These are phyloP conservation scores for Cystofilobasidium macerans DNA, from an alignment of 768 basidiomycete genomes.

Conservation along the genomic window DNA sequence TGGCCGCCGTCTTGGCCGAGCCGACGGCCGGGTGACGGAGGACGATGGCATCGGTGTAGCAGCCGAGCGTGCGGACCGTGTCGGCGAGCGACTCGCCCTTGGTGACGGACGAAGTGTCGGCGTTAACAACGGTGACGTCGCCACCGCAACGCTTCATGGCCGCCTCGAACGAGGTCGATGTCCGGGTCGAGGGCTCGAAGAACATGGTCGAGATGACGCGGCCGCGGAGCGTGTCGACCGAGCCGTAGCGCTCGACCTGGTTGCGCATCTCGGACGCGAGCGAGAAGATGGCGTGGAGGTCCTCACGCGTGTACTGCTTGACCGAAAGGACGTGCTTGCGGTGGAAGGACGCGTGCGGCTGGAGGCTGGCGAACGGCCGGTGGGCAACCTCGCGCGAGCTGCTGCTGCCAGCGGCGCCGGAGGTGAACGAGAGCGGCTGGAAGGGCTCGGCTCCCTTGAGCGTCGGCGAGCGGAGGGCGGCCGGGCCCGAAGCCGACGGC, in stretches of 20 bases:
- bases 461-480: conserved; percentile 28
- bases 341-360: conserved; percentile 76
- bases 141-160: conserved; percentile 99
- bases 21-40: conserved; percentile 90
- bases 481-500: conserved; percentile 22
- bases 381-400: conserved; percentile 28
- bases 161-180: conserved; percentile 89
- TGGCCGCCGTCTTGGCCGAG: conserved; percentile 88
- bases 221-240: conserved; percentile 77
- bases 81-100: conserved; percentile 92
- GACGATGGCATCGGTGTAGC: conserved; percentile 89
- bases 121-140: conserved; percentile 73
- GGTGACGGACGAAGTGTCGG: conserved; percentile 70
- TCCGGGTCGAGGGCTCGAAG: conserved; percentile 94
- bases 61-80: conserved; percentile 84
- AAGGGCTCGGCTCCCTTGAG: conserved; percentile 27
- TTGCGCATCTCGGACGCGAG: conserved; percentile 93
- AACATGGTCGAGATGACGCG: conserved; percentile 84
- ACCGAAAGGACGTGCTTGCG: conserved; percentile 87
- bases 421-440: conserved; percentile 27
- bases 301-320: conserved; percentile 79
- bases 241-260: conserved; percentile 83
- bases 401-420: too few relatives aligned
- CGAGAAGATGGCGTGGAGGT: conserved; percentile 86
- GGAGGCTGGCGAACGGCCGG: conserved; percentile 43